Percentiles rank a stretch among this genome's conserved stretches.
phyloP scores from a whole-genome alignment of 352 stramenopile species.

The Globisporangium cylindrosporum region DNA sequence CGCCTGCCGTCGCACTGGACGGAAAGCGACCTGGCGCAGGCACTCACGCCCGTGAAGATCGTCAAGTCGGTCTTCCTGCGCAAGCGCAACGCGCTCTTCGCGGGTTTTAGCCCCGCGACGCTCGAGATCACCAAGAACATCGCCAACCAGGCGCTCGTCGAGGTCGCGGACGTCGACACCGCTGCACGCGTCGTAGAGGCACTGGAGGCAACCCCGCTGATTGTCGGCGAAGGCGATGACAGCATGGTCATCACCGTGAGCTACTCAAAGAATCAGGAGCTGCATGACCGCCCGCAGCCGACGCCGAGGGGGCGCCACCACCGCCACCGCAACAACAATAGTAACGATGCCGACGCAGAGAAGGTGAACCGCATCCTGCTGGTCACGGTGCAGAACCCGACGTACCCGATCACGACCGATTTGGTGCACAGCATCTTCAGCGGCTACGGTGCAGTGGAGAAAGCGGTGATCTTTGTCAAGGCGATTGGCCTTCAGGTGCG shows the following conservation, averaged over 20 bases:
- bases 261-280: slow-evolving; percentile 67
- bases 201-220: slow-evolving; percentile 27
- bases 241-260: slow-evolving; percentile 23
- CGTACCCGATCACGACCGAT: slow-evolving; percentile 55
- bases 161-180: slow-evolving; percentile 31
- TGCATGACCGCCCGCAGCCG: slow-evolving; percentile 30
- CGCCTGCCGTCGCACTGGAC: slow-evolving; percentile 46
- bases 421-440: slow-evolving; percentile 49
- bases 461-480: slow-evolving; percentile 66
- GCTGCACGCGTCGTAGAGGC: slow-evolving; percentile 29
- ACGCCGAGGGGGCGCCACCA: slow-evolving; percentile 10
- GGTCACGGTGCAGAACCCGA: slow-evolving; percentile 66
- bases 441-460: slow-evolving; percentile 49
- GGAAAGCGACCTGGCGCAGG: slow-evolving; percentile 29
- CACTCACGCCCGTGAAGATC: slow-evolving; percentile 23
- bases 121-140: slow-evolving; percentile 29
- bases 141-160: slow-evolving; percentile 47
- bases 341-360: slow-evolving; percentile 1
- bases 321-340: slow-evolving; percentile 1
- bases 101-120: slow-evolving; percentile 31
- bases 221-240: slow-evolving; percentile 10
- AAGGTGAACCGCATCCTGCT: slow-evolving; percentile 58
- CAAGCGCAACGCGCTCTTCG: slow-evolving; percentile 54
- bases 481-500: slow-evolving; percentile 43
- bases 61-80: slow-evolving; percentile 46